Percentiles rank a stretch among this genome's conserved stretches.
Conservation (phyloP, 805 yeast genomes). For the Metschnikowia shivogae region DNA sequence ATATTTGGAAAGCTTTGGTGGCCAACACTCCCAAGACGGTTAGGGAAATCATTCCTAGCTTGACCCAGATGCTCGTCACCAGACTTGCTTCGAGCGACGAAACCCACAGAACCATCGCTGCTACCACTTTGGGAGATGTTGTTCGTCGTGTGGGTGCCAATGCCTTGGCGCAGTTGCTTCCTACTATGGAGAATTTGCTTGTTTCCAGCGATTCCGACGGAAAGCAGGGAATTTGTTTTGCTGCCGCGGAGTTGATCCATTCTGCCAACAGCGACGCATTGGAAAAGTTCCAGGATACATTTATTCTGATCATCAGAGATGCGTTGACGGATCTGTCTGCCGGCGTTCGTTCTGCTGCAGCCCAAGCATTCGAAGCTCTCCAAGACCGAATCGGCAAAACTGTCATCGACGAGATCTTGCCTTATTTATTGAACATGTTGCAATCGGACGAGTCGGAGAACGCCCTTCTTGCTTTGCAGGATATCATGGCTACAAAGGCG, state of each 20-base stretch:
- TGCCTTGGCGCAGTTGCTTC: conserved; percentile 78
- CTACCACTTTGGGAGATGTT: conserved; percentile 89
- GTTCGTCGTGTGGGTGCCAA: conserved; percentile 90
- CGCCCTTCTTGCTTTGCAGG: conserved; percentile 85
- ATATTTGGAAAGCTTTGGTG: conserved; percentile 95
- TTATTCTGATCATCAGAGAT: conserved; percentile 71
- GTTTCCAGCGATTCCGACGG: conserved; percentile 69
- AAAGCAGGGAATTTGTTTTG: conserved; percentile 95
- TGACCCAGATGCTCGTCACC: conserved; percentile 74
- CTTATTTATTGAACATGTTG: conserved; percentile 70
- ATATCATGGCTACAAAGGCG: conserved; percentile 85
- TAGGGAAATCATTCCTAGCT: conserved; percentile 83
- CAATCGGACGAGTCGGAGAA: conserved; percentile 57
- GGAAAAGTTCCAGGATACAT: conserved; percentile 57
- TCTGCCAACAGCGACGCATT: conserved; percentile 64
- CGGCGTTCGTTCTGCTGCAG: conserved; percentile 85
- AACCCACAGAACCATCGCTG: conserved; percentile 80
- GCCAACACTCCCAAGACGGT: conserved; percentile 94
- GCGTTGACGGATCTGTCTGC: conserved; percentile 73
- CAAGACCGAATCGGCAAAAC: conserved; percentile 77
- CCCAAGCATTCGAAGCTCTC: conserved; percentile 81
- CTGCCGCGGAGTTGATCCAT: conserved; percentile 77
- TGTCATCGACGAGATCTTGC: conserved; percentile 86
- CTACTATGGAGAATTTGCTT: conserved; percentile 71
- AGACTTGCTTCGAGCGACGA: conserved; percentile 81